A percentile compares a stretch with the other conserved stretches of the same genome.
These are phyloP conservation scores for Mycena belliarum DNA, from an alignment of 768 basidiomycete genomes.

Conservation along the genomic window DNA sequence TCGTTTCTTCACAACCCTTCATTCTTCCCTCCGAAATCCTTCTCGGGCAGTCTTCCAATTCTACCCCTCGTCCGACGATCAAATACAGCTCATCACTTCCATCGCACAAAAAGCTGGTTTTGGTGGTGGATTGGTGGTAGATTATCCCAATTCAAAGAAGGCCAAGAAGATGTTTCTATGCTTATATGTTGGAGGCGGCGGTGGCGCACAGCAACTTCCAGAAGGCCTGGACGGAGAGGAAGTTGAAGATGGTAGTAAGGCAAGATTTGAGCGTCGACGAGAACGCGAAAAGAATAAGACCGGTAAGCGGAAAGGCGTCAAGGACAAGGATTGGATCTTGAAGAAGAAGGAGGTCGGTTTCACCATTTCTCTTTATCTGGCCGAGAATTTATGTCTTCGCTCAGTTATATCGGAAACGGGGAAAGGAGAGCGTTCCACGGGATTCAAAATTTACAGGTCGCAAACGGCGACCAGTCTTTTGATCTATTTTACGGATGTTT, in stretches of 20 bases:
- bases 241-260: constrained; percentile 54
- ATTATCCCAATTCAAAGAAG: constrained; percentile 96
- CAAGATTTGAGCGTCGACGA: constrained; percentile 73
- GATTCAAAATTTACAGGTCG: constrained; percentile 94
- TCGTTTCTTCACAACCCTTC: constrained; percentile 91
- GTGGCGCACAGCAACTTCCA: constrained; percentile 65
- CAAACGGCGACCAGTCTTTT: constrained; percentile 81
- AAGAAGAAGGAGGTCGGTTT: constrained; percentile 89
- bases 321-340: constrained; percentile 90
- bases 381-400: constrained; percentile 4
- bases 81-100: constrained; percentile 91
- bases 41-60: constrained; percentile 90
- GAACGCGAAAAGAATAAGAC: constrained; percentile 55
- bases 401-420: constrained; percentile 80
- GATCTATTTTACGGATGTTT: constrained; percentile 29
- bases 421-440: constrained; percentile 80
- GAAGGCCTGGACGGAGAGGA: constrained; percentile 74
- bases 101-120: constrained; percentile 95
- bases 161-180: constrained; percentile 94
- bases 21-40: constrained; percentile 83
- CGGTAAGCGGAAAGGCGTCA: constrained; percentile 71
- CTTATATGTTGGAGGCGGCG: constrained; percentile 84
- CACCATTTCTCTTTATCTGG: not conserved
- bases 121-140: constrained; percentile 93
- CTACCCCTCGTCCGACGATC: constrained; percentile 96